These are phyloP conservation scores for Candida insectalens DNA, from an alignment of 805 yeast species.

Conservation along the genomic window DNA sequence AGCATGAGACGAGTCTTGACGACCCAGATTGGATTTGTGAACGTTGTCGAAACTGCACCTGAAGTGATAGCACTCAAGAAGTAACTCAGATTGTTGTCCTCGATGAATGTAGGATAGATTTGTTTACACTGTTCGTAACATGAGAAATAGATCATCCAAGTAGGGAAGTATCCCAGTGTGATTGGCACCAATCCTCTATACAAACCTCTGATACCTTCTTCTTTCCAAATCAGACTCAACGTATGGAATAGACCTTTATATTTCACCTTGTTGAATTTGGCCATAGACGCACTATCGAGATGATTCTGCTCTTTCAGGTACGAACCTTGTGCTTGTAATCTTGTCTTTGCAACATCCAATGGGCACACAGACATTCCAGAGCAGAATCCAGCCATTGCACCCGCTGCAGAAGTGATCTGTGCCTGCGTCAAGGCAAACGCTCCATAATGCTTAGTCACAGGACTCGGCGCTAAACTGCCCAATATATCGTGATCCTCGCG, in stretches of 20 bases:
- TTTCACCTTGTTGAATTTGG: constrained; percentile 19
- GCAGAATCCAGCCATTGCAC: constrained; percentile 88
- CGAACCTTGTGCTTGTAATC: constrained; percentile 86
- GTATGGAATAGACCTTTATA: constrained; percentile 59
- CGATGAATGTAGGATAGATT: constrained; percentile 15
- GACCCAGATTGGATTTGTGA: constrained; percentile 96
- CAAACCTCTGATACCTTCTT: constrained; percentile 77
- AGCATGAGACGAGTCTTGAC: constrained; percentile 92
- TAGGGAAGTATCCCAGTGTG: constrained; percentile 87
- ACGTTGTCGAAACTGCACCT: constrained; percentile 74
- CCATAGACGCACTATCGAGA: constrained; percentile 3
- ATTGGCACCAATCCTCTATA: constrained; percentile 92
- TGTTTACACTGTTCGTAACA: constrained; percentile 75
- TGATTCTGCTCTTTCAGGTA: constrained; percentile 15
- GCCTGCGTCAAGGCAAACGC: constrained; percentile 12
- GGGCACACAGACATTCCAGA: constrained; percentile 93
- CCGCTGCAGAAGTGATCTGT: constrained; percentile 68
- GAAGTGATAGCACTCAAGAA: constrained; percentile 71
- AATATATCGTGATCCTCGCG: background rate
- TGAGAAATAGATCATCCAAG: constrained; percentile 94
- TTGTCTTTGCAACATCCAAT: constrained; percentile 87
- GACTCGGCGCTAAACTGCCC: background rate
- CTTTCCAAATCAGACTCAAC: constrained; percentile 50
- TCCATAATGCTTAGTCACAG: background rate
- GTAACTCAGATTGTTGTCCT: constrained; percentile 27